A percentile compares a stretch with the other conserved stretches of the same genome.
Conservation (phyloP, 345 rosid species). For the Sisymbrium irio region DNA sequence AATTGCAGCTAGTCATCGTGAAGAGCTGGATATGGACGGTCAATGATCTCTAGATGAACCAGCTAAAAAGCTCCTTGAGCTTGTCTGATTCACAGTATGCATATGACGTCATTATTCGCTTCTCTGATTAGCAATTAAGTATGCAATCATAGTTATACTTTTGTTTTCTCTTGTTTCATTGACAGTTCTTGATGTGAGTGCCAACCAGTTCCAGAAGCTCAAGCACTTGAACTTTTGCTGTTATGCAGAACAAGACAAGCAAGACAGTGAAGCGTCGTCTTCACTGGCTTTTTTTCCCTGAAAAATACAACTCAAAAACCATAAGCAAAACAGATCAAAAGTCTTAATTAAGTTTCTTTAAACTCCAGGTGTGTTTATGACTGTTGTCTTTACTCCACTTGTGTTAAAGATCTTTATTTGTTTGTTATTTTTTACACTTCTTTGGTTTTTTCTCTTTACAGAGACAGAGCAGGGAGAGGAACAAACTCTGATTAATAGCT, state of each 20-base stretch:
- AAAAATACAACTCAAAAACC: constrained; percentile 27
- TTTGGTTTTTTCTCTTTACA: constrained; percentile 5
- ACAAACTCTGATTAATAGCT: constrained; percentile 28
- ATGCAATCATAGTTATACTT: constrained; percentile 7
- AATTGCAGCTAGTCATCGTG: constrained; percentile 5
- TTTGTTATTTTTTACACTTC: neutral
- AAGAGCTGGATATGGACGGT: constrained; percentile 15
- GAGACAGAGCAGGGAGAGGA: constrained; percentile 5
- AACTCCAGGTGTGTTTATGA: constrained; percentile 27
- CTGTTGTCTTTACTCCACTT: constrained; percentile 33
- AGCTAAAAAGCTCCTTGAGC: constrained; percentile 1
- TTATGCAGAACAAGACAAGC: constrained; percentile 25
- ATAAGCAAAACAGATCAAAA: neutral
- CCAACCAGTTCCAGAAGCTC: constrained; percentile 35
- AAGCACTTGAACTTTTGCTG: constrained; percentile 22
- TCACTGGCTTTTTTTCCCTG: constrained; percentile 19
- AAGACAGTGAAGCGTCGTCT: constrained; percentile 23
- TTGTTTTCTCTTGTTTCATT: constrained; percentile 5
- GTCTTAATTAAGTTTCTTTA: constrained; percentile 17
- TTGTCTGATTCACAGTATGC: constrained; percentile 13
- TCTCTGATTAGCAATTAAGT: constrained; percentile 5
- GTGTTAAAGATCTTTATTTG: constrained; percentile 24
- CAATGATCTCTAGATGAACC: constrained; percentile 5
- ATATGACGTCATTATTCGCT: neutral
- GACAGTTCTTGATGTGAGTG: constrained; percentile 20